Percentiles rank a stretch among this genome's conserved stretches.
Evolutionary conservation across 2,329 filamentous ascomycete genomes (phyloP).

Genomic region (Fusarium keratoplasticum): DNA sequence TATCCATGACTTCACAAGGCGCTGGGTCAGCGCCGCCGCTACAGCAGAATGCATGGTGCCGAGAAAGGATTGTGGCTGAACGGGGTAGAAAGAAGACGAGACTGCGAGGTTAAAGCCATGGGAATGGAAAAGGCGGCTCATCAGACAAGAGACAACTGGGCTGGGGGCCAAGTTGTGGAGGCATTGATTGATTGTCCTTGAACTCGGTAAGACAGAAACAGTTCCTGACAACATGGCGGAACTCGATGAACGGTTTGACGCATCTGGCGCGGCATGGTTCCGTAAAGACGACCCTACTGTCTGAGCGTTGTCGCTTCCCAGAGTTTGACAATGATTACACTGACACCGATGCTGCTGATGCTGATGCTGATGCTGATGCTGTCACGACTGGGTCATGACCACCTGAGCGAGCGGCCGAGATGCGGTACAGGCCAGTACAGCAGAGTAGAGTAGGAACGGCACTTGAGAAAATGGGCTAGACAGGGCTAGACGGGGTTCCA

Average conservation of each 20-base stretch:
- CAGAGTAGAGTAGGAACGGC: slow-evolving; percentile 5
- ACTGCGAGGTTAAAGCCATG: not conserved
- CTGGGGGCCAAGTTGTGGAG: not conserved
- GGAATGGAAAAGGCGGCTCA: not conserved
- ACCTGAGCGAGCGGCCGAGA: not conserved
- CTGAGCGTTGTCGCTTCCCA: not conserved
- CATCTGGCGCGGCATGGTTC: slow-evolving; percentile 25
- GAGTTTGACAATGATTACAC: not conserved
- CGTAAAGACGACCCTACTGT: not conserved
- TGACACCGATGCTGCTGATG: not conserved
- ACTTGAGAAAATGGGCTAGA: slow-evolving; percentile 10
- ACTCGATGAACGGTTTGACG: slow-evolving; percentile 19
- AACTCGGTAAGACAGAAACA: not conserved
- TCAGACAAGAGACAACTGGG: not conserved
- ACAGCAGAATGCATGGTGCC: slow-evolving; percentile 16
- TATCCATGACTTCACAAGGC: slow-evolving; percentile 27
- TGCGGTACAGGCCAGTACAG: not conserved
- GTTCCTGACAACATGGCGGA: not conserved
- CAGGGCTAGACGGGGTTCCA: slow-evolving; percentile 5
- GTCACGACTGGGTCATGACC: slow-evolving; percentile 21
- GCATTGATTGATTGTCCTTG: not conserved
- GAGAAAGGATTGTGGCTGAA: slow-evolving; percentile 19
- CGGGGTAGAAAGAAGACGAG: not conserved
- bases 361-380: slow-evolving; percentile 4
- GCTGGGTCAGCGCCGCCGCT: slow-evolving; percentile 1